A percentile compares a stretch with the other conserved stretches of the same genome.
phyloP scores from a whole-genome alignment of 106 monocot genomes.

The Vanilla planifolia region DNA sequence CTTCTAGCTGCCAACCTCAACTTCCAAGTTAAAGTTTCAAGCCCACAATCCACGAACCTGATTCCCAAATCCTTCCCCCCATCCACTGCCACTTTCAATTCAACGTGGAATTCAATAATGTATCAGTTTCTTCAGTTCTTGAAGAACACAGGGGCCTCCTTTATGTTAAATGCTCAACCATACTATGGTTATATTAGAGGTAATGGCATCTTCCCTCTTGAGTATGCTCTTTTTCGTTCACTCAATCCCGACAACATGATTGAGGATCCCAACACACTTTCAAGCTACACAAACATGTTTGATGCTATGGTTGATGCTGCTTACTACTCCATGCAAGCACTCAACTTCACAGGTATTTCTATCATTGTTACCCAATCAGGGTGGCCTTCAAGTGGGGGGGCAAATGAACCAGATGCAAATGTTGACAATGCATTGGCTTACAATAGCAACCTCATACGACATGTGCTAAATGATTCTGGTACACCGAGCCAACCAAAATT shows the following conservation, averaged over 20 bases:
- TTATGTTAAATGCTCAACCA: constrained; percentile 88
- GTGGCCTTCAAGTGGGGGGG: constrained; percentile 73
- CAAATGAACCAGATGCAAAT: constrained; percentile 53
- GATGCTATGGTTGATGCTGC: constrained; percentile 92
- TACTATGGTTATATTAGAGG: constrained; percentile 63
- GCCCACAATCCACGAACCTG: constrained; percentile 66
- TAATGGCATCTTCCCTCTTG: constrained; percentile 68
- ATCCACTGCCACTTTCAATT: constrained; percentile 77
- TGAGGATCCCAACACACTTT: constrained; percentile 75
- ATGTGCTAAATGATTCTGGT: constrained; percentile 60
- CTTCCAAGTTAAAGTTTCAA: constrained; percentile 75
- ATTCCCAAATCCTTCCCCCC: constrained; percentile 78
- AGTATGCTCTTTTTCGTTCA: constrained; percentile 68
- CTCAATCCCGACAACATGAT: constrained; percentile 52
- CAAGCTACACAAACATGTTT: constrained; percentile 76
- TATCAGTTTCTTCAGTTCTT: constrained; percentile 62
- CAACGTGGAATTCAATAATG: constrained; percentile 65
- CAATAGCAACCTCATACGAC: constrained; percentile 69
- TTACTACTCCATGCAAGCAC: constrained; percentile 71
- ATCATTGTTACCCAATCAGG: constrained; percentile 80
- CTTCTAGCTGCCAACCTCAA: constrained; percentile 81
- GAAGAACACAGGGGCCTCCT: constrained; percentile 71
- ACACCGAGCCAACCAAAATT: constrained; percentile 46
- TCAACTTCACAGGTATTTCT: constrained; percentile 68
- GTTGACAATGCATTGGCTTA: constrained; percentile 77